Evolutionary conservation across 106 monocot genomes (phyloP), one percentile per base, ranked within the genome.

Genomic region (Dioscorea zingiberensis): DNA sequence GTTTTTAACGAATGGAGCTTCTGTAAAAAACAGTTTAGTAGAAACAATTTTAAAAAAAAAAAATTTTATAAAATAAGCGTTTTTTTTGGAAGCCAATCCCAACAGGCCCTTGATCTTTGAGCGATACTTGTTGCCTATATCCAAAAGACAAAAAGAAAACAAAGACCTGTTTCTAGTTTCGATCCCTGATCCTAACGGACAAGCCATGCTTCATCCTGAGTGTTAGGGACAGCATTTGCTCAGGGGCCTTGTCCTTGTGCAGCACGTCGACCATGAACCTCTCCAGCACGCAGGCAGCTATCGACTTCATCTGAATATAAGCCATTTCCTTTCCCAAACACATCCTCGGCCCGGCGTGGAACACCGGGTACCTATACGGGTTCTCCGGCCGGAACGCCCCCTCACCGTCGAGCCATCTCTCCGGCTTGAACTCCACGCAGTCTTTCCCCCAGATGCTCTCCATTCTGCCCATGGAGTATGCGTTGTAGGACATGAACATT

Each of bases 301-400:
- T 45, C n/a, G 56, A 55, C 55, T 68, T 68, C 68, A 68, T 68
- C 68, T 68, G 68, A 7, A 57, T 44, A 32, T 68, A 68, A 1
- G 68, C 68, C 68, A 68, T 68, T 44, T 68, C 68, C 27, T 57
- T 68, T 10, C 68, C 68, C 56, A 68, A 24, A 48, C 65, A 65
- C 48, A 51, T 65, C 49, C 65, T 22, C 49, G 47, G 65, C 22
- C 65, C 67, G 0, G 53, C 53, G 19, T 67, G 49, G n/a, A 67
- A 67, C 67, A 51, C 67, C 28, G 67, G 67, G 29, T 27, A 67
- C 53, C 19, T 67, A n/a, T 30, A 54, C 54, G 67, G 53, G 19
- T 18, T 30, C 67, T 54, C 55, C 17, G 29, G 28, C 67, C 21
- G 21, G 54, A 54, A 67, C 10, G 2, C 47, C 22, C 49, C 67